These are phyloP conservation scores for Coemansia sp. DNA, from an alignment of 192 early-diverging fungal species.

Conservation along the genomic window DNA sequence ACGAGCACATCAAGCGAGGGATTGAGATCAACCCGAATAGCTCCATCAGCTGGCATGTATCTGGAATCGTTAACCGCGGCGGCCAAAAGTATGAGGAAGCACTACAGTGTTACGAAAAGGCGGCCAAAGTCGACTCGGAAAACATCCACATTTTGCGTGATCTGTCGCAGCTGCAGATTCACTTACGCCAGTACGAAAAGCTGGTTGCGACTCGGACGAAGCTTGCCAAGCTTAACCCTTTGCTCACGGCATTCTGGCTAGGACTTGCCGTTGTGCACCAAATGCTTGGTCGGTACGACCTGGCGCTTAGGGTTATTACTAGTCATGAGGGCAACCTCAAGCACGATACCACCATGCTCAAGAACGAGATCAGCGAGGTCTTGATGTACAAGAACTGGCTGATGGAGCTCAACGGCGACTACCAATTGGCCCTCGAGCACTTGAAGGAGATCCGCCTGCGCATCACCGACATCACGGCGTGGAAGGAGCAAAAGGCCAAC, in stretches of 20 bases:
- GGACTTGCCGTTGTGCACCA: constrained; percentile 85
- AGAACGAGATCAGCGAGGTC: constrained; percentile 79
- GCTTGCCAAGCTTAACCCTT: constrained; percentile 69
- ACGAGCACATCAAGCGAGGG: constrained; percentile 82
- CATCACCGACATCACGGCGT: constrained; percentile 70
- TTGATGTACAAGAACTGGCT: constrained; percentile 83
- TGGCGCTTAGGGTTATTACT: constrained; percentile 68
- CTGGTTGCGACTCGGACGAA: constrained; percentile 69
- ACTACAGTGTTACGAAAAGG: constrained; percentile 84
- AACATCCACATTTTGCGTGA: constrained; percentile 94
- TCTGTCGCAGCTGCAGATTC: constrained; percentile 79
- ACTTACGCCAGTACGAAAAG: constrained; percentile 82
- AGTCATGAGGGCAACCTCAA: constrained; percentile 69
- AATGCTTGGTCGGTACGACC: constrained; percentile 70
- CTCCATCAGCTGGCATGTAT: constrained; percentile 97
- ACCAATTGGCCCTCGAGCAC: constrained; percentile 71
- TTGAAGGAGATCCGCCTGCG: constrained; percentile 70
- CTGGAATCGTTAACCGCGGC: constrained; percentile 84
- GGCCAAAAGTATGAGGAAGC: constrained; percentile 95
- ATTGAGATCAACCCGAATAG: constrained; percentile 75
- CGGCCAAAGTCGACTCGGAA: constrained; percentile 82
- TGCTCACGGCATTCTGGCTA: constrained; percentile 76
- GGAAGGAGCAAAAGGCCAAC: constrained; percentile 75
- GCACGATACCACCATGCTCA: constrained; percentile 21
- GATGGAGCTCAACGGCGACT: constrained; percentile 80